Conservation (phyloP, 495 filamentous ascomycete genomes). For the Daldinia bambusicola region DNA sequence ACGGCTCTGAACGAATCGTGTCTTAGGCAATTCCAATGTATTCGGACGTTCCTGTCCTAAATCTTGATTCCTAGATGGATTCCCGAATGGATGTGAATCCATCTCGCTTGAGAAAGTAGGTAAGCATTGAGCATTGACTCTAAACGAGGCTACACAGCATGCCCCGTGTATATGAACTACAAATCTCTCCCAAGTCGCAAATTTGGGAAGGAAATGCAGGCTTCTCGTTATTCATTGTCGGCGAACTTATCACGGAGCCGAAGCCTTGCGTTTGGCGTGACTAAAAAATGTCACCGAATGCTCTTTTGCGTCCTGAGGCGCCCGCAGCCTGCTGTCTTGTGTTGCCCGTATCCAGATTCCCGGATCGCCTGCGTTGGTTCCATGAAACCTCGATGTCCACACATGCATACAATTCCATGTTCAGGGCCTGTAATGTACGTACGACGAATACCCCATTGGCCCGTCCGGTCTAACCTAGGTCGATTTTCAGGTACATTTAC, state of each 20-base stretch:
- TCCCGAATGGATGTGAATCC: constrained; percentile 6
- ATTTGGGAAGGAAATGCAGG: constrained; percentile 31
- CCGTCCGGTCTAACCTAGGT: not conserved
- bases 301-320: constrained; percentile 16
- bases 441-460: constrained; percentile 6
- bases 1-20: constrained; percentile 9
- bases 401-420: constrained; percentile 28
- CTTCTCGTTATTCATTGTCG: constrained; percentile 28
- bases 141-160: constrained; percentile 33
- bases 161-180: constrained; percentile 30
- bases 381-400: constrained; percentile 34
- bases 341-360: constrained; percentile 41
- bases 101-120: constrained; percentile 13
- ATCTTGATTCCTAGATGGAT: constrained; percentile 30
- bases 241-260: constrained; percentile 34
- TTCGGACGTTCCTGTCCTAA: constrained; percentile 17
- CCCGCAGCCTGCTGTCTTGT: constrained; percentile 39
- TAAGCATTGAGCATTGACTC: too few relatives aligned
- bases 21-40: constrained; percentile 15
- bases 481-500: constrained; percentile 11
- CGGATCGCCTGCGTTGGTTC: constrained; percentile 39
- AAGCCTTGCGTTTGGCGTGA: constrained; percentile 37
- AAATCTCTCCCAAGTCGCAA: constrained; percentile 1
- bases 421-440: constrained; percentile 16
- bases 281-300: constrained; percentile 30